Evolutionary conservation across 441 rosid genomes (phyloP), one percentile per base, ranked within the genome.

Genomic region (Geranium incanum): DNA sequence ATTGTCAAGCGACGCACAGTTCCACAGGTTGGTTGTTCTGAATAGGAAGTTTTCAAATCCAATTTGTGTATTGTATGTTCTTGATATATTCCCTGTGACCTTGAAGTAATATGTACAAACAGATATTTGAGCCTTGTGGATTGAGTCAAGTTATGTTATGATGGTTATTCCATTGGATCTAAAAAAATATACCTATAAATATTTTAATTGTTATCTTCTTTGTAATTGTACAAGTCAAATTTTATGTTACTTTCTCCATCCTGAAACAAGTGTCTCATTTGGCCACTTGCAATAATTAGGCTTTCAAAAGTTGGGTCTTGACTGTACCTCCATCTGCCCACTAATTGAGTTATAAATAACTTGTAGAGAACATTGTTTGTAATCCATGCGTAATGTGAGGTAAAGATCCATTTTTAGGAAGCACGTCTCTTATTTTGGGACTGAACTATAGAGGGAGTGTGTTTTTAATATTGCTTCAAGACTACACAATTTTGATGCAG

Each of bases 1-100:
- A 83, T 92, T 72, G 97, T 87, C 41, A 90, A 86, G 86, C 87
- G 95, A 65, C 86, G 87, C 79, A 89, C 86, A 70, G 86, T 95
- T 79, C 89, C 86, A 73, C 97, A 95, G 98, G 99, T 92, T n/a
- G n/a, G 59, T 60, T 16, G 6, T 59, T 62, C 66, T 69, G 43
- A 36, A 38, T 9, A 36, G 5, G 62, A 38, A 23, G 0, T 15
- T 64, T 33, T 41, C 45, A 60, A 39, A 62, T 36, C 23, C 12
- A 23, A n/a, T 70, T 36, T 48, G 59, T 71, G 70, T 6, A 63
- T 62, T 7, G 12, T 37, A 37, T 48, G 43, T 38, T n/a, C 15
- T 64, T 16, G 4, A 60, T 60, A 41, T 66, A 16, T 6, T 4
- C 21, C 23, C 45, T 66, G 7, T 62, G 18, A 8, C 4, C 28